These are phyloP conservation scores for Plantago ovata DNA, from an alignment of 257 asterid species.

Conservation along the genomic window DNA sequence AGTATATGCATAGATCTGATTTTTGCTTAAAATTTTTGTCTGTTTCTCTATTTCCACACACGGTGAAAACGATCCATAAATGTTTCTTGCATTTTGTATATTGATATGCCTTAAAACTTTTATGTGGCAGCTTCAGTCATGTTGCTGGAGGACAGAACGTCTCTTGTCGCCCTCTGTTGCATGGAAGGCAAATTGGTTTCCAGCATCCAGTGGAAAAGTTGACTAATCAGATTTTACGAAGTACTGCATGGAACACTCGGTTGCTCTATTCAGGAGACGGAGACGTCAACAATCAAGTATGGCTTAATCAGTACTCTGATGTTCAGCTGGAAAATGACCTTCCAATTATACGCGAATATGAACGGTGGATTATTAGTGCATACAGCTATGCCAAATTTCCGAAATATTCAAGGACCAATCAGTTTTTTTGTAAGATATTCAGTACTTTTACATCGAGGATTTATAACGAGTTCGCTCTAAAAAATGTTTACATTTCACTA, in stretches of 20 bases:
- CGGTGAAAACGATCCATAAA: background rate
- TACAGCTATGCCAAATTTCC: too few relatives aligned
- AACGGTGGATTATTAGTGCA: too few relatives aligned
- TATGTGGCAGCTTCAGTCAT: conserved; percentile 60
- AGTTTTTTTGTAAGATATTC: too few relatives aligned
- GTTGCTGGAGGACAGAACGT: conserved; percentile 89
- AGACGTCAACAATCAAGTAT: background rate
- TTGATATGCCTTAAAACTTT: background rate
- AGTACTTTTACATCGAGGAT: too few relatives aligned
- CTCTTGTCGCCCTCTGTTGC: conserved; percentile 72
- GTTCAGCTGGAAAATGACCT: too few relatives aligned
- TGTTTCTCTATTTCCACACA: background rate
- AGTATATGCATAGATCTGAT: too few relatives aligned
- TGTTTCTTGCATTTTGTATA: background rate
- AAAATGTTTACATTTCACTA: too few relatives aligned
- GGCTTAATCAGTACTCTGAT: too few relatives aligned
- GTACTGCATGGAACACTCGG: background rate
- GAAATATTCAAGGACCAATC: too few relatives aligned
- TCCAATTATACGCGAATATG: too few relatives aligned
- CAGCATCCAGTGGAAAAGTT: conserved; percentile 40
- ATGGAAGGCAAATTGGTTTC: conserved; percentile 89
- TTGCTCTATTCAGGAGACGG: background rate
- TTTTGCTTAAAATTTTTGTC: too few relatives aligned
- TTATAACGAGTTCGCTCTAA: too few relatives aligned
- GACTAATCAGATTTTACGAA: conserved; percentile 30